Conservation (phyloP, 2,329 filamentous ascomycete species). For the Colletotrichum australisinense region DNA sequence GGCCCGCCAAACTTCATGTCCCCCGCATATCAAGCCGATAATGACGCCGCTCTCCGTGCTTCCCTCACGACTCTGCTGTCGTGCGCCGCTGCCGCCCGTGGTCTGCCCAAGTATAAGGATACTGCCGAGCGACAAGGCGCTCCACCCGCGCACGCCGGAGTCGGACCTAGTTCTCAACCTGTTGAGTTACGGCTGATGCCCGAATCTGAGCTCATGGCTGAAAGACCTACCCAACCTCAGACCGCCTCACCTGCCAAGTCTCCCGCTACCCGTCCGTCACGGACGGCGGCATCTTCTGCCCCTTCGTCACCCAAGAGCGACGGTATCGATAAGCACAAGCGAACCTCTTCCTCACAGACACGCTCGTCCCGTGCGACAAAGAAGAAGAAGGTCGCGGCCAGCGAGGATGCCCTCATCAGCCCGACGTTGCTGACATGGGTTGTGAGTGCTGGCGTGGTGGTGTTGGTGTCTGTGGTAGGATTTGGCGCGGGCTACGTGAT, state of each 20-base stretch:
- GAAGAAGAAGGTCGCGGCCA: conserved; percentile 66
- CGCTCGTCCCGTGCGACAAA: conserved; percentile 60
- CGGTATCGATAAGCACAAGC: conserved; percentile 60
- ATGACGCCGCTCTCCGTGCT: conserved; percentile 91
- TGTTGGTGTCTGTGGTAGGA: conserved; percentile 75
- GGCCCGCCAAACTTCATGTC: conserved; percentile 73
- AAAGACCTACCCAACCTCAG: conserved; percentile 39
- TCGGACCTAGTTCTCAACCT: conserved; percentile 62
- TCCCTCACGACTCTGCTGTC: conserved; percentile 95
- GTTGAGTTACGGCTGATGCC: conserved; percentile 70
- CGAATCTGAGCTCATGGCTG: conserved; percentile 68
- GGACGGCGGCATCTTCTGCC: conserved; percentile 37
- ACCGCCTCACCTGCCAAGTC: conserved; percentile 39
- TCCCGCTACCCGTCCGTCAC: conserved; percentile 41
- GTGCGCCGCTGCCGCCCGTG: conserved; percentile 90
- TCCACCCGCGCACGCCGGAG: conserved; percentile 47
- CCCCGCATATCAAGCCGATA: conserved; percentile 83
- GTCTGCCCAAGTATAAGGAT: conserved; percentile 75
- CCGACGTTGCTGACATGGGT: conserved; percentile 74
- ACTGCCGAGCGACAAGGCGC: conserved; percentile 46
- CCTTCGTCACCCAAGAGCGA: conserved; percentile 36
- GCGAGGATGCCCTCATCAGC: conserved; percentile 58
- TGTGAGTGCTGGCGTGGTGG: conserved; percentile 74
- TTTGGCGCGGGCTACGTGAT: conserved; percentile 78
- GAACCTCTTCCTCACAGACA: conserved; percentile 49